phyloP scores from a whole-genome alignment of 345 rosid genomes.

The Brassica incana region DNA sequence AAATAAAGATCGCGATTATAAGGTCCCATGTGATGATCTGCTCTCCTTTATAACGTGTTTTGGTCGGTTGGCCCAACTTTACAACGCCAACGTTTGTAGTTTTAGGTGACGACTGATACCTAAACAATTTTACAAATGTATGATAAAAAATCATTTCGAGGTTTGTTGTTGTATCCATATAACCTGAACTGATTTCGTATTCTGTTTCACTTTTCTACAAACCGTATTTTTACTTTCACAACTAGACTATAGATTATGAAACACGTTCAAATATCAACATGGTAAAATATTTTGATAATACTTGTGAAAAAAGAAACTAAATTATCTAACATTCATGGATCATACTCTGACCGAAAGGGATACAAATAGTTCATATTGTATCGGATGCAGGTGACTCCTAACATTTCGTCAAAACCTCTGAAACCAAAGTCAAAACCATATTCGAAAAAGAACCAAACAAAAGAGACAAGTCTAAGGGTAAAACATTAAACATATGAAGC shows the following conservation, averaged over 20 bases:
- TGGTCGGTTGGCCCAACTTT: slow-evolving; percentile 39
- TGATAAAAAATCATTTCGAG: not conserved
- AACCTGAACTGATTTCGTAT: not conserved
- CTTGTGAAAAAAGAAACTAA: not conserved
- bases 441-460: not conserved
- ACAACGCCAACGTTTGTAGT: slow-evolving; percentile 26
- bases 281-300: not conserved
- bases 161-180: not conserved
- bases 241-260: not conserved
- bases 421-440: slow-evolving; percentile 5
- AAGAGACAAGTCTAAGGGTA: not conserved
- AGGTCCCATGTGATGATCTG: slow-evolving; percentile 35
- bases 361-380: not conserved
- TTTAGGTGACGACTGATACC: slow-evolving; percentile 8
- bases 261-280: not conserved
- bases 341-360: not conserved
- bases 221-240: not conserved
- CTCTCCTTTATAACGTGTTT: slow-evolving; percentile 28
- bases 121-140: not conserved
- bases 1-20: slow-evolving; percentile 17
- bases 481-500: not conserved
- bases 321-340: not conserved
- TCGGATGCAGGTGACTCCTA: not conserved
- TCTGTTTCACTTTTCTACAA: not conserved
- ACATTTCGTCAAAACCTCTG: slow-evolving; percentile 18